phyloP scores from a whole-genome alignment of 2,329 filamentous ascomycete genomes.

The Stachybotrys chlorohalonatus region DNA sequence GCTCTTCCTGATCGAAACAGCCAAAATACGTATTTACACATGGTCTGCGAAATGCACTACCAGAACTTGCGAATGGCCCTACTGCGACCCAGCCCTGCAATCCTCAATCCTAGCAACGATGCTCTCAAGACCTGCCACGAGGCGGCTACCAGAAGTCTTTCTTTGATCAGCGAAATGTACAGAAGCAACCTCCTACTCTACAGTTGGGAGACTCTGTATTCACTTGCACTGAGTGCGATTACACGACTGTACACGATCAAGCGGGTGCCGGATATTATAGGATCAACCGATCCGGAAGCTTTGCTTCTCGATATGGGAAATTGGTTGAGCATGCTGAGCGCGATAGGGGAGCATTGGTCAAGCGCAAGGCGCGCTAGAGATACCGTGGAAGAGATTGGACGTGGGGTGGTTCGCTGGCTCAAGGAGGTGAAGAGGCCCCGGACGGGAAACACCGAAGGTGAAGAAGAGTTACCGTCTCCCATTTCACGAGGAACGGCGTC shows the following conservation, averaged over 20 bases:
- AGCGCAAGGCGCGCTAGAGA: slow-evolving; percentile 37
- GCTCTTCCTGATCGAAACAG: slow-evolving; percentile 20
- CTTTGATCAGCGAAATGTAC: slow-evolving; percentile 33
- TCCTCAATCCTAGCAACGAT: slow-evolving; percentile 34
- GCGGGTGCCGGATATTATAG: slow-evolving; percentile 30
- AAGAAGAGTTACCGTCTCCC: background rate
- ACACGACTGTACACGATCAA: slow-evolving; percentile 43
- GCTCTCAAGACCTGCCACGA: slow-evolving; percentile 30
- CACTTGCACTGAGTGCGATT: slow-evolving; percentile 35
- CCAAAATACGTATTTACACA: slow-evolving; percentile 10
- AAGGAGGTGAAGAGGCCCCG: background rate
- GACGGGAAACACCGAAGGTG: background rate
- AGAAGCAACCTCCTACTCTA: slow-evolving; percentile 33
- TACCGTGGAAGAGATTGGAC: slow-evolving; percentile 30
- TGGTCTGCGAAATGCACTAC: slow-evolving; percentile 35
- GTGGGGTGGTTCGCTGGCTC: slow-evolving; percentile 2
- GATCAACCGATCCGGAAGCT: slow-evolving; percentile 23
- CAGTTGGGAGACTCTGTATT: slow-evolving; percentile 39
- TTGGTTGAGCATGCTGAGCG: slow-evolving; percentile 37
- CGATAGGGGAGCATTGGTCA: slow-evolving; percentile 41
- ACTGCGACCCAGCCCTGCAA: slow-evolving; percentile 40
- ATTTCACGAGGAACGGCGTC: background rate
- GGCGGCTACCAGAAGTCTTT: slow-evolving; percentile 31
- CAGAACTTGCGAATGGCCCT: slow-evolving; percentile 40
- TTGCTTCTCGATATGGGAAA: slow-evolving; percentile 31